Conservation (phyloP, 2,329 filamentous ascomycete genomes). For the Ophiosphaerella korrae region DNA sequence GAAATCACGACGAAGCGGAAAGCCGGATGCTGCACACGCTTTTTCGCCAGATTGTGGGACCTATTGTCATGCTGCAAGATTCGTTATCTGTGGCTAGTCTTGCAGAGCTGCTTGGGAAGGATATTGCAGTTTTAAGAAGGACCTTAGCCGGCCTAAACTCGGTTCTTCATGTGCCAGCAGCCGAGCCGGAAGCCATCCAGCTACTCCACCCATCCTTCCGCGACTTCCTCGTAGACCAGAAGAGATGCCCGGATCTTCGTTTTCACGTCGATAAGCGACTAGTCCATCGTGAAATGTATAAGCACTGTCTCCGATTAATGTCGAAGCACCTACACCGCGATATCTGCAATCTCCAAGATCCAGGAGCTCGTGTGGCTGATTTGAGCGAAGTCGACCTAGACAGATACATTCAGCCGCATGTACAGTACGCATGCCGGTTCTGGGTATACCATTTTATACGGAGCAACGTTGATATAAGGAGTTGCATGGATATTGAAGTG, state of each 20-base stretch:
- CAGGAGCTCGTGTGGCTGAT: too few relatives aligned
- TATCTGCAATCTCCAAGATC: too few relatives aligned
- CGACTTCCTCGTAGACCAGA: constrained; percentile 24
- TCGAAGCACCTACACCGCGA: too few relatives aligned
- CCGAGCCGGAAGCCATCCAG: constrained; percentile 9
- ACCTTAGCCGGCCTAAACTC: constrained; percentile 33
- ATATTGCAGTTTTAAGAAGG: constrained; percentile 4
- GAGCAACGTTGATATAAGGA: too few relatives aligned
- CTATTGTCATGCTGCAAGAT: neutral
- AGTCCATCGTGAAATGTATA: too few relatives aligned
- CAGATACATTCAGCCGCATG: too few relatives aligned
- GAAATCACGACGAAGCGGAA: neutral
- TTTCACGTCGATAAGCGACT: constrained; percentile 36
- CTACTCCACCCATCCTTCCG: constrained; percentile 9
- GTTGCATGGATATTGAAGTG: too few relatives aligned
- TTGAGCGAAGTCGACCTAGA: too few relatives aligned
- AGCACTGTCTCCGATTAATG: too few relatives aligned
- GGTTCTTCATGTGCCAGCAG: constrained; percentile 25
- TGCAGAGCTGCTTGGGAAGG: neutral
- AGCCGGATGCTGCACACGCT: neutral
- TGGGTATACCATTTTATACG: too few relatives aligned
- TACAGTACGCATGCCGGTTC: too few relatives aligned
- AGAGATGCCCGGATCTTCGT: constrained; percentile 19
- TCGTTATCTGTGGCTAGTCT: neutral
- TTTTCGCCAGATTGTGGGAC: too few relatives aligned